These are phyloP conservation scores for Hemisphaericaspora xylanilytica DNA, from an alignment of 1,139 yeast genomes.

Conservation along the genomic window DNA sequence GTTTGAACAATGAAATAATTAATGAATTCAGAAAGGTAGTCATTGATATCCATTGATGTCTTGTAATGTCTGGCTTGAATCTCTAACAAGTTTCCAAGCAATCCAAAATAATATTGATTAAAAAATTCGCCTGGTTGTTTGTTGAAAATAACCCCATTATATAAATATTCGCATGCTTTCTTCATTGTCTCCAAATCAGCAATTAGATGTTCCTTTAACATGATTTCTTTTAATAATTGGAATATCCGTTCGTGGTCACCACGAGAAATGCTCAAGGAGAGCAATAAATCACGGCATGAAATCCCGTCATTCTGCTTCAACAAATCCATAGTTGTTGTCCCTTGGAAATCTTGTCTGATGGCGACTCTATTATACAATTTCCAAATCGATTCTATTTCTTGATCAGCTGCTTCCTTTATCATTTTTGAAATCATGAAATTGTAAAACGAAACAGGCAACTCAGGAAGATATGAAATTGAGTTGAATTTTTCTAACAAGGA, in stretches of 20 bases:
- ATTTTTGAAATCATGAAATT: conserved; percentile 32
- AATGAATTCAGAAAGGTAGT: conserved; percentile 33
- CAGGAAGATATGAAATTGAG: conserved; percentile 37
- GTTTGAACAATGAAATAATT: conserved; percentile 19
- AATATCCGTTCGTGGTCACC: conserved; percentile 39
- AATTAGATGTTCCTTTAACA: conserved; percentile 34
- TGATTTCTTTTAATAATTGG: conserved; percentile 38
- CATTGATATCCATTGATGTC: conserved; percentile 23
- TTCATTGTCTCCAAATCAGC: conserved; percentile 30
- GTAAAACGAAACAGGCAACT: conserved; percentile 30
- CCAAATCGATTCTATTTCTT: conserved; percentile 27
- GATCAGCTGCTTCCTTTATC: conserved; percentile 14
- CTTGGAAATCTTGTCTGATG: conserved; percentile 38
- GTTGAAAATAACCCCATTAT: conserved; percentile 27
- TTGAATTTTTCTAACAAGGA: conserved; percentile 31
- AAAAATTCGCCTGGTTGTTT: conserved; percentile 17
- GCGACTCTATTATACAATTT: conserved; percentile 34
- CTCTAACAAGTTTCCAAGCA: conserved; percentile 36
- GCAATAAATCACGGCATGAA: conserved; percentile 30
- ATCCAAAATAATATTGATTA: conserved; percentile 31
- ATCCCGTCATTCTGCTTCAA: conserved; percentile 13
- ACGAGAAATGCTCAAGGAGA: conserved; percentile 32
- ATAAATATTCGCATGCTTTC: conserved; percentile 33
- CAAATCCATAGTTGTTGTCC: conserved; percentile 9
- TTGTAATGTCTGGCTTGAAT: conserved; percentile 30